Base-by-base conservation (phyloP, 1,284 basidiomycete genomes). In the Wallemia mellicola region DNA sequence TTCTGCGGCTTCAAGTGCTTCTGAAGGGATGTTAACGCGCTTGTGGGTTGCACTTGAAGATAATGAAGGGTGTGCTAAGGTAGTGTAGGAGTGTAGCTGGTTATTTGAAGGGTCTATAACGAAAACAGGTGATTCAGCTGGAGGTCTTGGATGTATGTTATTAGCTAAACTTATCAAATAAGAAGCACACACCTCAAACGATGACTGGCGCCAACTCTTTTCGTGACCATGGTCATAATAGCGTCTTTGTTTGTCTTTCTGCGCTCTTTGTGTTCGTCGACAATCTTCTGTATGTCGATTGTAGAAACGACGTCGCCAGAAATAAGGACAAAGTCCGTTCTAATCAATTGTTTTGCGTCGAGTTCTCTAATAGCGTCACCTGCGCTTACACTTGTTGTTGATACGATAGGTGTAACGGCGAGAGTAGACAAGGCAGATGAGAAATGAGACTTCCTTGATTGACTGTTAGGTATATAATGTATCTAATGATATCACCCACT, bases 361-460 rank as follows among this genome's bases (percentile, higher is more conserved):
- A 96, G 81, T 70, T 98, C 91, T 62, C 94, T 81, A 76, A 99
- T 80, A 28, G 89, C 89, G 69, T 98, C 94, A 15, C 94, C 92
- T 0, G 86, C 81, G 1, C 88, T 88, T 69, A 48, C 38, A 22
- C 38, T 48, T 11, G 38, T 48, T 7, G 38, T 48, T 7, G 38
- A 48, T n/a, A 48, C 38, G 22, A 48, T 24, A 2, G 59, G 32
- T 1, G 19, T 2, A 0, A 63, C 19, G 59, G 54, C 7, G 28
- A 22, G 28, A 54, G 59, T 59, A 57, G 28, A 61, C 61, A 59
- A 61, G 28, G n/a, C 59, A 60, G 60, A 60, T 59, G 56, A 59
- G 15, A 32, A 60, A 54, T 26, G 27, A 11, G 38, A 15, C 14
- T 48, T 11, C n/a, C 38, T 48, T 11, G n/a, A n/a, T n/a, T n/a